Base-by-base conservation (phyloP, 176 grass and related monocot species). In the Rhipidocladum racemiflorum region DNA sequence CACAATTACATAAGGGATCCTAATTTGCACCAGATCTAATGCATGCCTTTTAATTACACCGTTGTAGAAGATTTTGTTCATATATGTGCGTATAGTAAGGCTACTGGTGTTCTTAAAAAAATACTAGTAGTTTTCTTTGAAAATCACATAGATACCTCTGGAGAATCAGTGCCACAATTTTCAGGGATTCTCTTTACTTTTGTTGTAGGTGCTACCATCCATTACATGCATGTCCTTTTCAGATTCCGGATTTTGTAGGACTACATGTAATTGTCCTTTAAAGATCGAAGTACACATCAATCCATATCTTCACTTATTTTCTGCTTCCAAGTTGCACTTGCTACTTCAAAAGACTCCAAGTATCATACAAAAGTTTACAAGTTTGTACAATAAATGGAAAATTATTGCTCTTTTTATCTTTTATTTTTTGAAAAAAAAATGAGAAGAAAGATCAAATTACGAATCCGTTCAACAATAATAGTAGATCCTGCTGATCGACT, bases 401-500 rank as follows among this genome's bases (percentile, higher is more conserved):
- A 66, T 38, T 66, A 38, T 55, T 29, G 42, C 17, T 70, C 40
- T 34, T 39, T 14, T 46, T 64, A 40, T 46, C 42, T 70, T 76
- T 81, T 70, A 32, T 79, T 77, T 60, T 40, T 61, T 24, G 42
- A 23, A 65, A 49, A 38, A 65, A 36, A 38, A 24, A 18, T 56
- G 65, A 36, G 10, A 62, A 35, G 20, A 78, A 55, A 80, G 4
- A 77, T 68, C 77, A 40, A 65, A 76, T 63, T 44, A 39, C 7
- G 80, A 85, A 76, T 79, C 75, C 17, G 44, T 80, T 66, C 56
- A 42, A 44, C 56, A 72, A 61, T 82, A 55, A 57, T 36, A 36
- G 10, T 36, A 65, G 56, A 39, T 21, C 4, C 24, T 74, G 30
- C 78, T 61, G 78, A 50, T 49, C 59, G 50, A 17, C 79, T 53